Evolutionary conservation across 805 yeast species (phyloP).

Genomic region (Hagleromyces aurorensis): DNA sequence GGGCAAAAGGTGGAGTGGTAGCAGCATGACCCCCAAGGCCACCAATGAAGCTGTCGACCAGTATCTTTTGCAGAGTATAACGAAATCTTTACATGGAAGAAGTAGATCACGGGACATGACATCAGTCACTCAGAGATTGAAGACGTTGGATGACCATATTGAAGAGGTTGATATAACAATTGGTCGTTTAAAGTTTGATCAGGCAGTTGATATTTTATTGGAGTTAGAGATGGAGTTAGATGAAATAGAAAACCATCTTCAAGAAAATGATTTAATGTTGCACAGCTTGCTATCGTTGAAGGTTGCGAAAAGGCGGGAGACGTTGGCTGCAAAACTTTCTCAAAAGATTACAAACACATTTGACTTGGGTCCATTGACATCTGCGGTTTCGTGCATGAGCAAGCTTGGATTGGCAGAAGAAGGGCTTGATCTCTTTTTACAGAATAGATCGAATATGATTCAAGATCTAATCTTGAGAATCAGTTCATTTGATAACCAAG

Average conservation of each 20-base stretch:
- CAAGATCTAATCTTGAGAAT: slow-evolving; percentile 41
- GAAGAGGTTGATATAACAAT: slow-evolving; percentile 64
- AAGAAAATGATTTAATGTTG: slow-evolving; percentile 26
- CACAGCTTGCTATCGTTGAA: slow-evolving; percentile 31
- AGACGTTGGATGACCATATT: slow-evolving; percentile 49
- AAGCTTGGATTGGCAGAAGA: slow-evolving; percentile 38
- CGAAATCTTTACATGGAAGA: slow-evolving; percentile 54
- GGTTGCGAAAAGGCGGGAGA: slow-evolving; percentile 27
- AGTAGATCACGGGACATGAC: slow-evolving; percentile 43
- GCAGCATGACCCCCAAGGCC: slow-evolving; percentile 15
- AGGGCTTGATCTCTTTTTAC: slow-evolving; percentile 43
- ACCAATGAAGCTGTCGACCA: slow-evolving; percentile 15
- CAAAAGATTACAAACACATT: slow-evolving; percentile 27
- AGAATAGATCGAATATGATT: slow-evolving; percentile 40
- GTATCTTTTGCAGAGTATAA: slow-evolving; percentile 46
- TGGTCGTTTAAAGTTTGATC: slow-evolving; percentile 49
- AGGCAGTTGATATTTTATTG: slow-evolving; percentile 32
- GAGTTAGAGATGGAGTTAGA: slow-evolving; percentile 30
- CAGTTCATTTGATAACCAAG: slow-evolving; percentile 40
- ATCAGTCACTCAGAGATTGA: slow-evolving; percentile 39
- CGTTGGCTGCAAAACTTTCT: slow-evolving; percentile 30
- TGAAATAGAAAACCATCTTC: slow-evolving; percentile 10
- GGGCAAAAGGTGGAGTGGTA: slow-evolving; percentile 28
- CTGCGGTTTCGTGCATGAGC: slow-evolving; percentile 28
- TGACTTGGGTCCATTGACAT: slow-evolving; percentile 23